Evolutionary conservation across 2,329 filamentous ascomycete genomes (phyloP).

Genomic region (Paramyrothecium sp.): DNA sequence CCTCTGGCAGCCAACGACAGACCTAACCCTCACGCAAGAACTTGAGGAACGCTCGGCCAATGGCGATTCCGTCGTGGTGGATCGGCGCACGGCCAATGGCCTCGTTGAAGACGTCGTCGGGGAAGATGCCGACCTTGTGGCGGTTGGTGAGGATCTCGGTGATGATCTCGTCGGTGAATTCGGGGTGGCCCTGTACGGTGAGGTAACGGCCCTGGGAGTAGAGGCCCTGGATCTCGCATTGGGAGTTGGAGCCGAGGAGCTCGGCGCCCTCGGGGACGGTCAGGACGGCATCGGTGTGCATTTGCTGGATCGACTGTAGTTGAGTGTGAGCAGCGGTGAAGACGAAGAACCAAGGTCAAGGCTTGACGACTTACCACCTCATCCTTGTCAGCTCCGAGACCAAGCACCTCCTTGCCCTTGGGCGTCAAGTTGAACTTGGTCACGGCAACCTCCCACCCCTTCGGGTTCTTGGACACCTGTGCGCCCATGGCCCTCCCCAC

Average conservation of each 20-base stretch:
- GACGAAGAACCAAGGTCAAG: conserved; percentile 59
- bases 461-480: conserved; percentile 33
- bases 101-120: conserved; percentile 66
- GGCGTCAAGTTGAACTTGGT: conserved; percentile 36
- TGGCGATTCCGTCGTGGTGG: conserved; percentile 75
- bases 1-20: background rate
- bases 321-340: conserved; percentile 56
- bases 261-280: conserved; percentile 35
- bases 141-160: conserved; percentile 44
- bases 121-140: conserved; percentile 66
- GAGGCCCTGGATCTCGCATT: conserved; percentile 41
- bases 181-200: conserved; percentile 47
- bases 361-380: conserved; percentile 42
- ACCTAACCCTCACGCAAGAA: conserved; percentile 63
- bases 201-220: conserved; percentile 36
- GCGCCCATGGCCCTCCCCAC: conserved; percentile 40
- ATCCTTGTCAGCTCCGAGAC: conserved; percentile 16
- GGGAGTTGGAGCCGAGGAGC: conserved; percentile 38
- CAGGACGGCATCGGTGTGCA: conserved; percentile 45
- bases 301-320: conserved; percentile 39
- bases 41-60: conserved; percentile 71
- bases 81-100: conserved; percentile 64
- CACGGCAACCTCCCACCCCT: conserved; percentile 45
- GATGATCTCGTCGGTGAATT: conserved; percentile 40
- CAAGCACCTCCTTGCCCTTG: conserved; percentile 37